phyloP scores from a whole-genome alignment of 257 asterid species.

The Capsicum rhomboideum region DNA sequence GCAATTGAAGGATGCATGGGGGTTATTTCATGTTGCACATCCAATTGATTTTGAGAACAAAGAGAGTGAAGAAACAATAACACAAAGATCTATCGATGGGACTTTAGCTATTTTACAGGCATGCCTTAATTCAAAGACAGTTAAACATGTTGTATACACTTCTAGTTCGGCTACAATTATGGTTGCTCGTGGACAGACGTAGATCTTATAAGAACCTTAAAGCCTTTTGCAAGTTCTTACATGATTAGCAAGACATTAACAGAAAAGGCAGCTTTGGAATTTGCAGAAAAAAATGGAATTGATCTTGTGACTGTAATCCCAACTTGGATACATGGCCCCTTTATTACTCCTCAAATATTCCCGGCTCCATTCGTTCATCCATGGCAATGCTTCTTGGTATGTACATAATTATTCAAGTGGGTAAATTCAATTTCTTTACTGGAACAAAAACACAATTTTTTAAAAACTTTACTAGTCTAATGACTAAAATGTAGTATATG shows the following conservation, averaged over 20 bases:
- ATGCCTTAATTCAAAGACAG: slow-evolving; percentile 28
- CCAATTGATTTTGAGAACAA: not conserved
- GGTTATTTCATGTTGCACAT: slow-evolving; percentile 53
- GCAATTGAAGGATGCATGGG: slow-evolving; percentile 58
- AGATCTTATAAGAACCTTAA: not conserved
- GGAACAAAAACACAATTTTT: too few relatives aligned
- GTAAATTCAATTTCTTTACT: not conserved
- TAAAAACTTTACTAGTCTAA: too few relatives aligned
- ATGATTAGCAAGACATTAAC: slow-evolving; percentile 38
- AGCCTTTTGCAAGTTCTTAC: slow-evolving; percentile 17
- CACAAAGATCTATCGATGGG: slow-evolving; percentile 13
- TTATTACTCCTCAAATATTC: slow-evolving; percentile 29
- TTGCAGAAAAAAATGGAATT: slow-evolving; percentile 36
- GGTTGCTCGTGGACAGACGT: slow-evolving; percentile 21
- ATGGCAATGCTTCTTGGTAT: not conserved
- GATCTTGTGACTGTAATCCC: too few relatives aligned
- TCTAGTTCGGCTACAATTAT: slow-evolving; percentile 26
- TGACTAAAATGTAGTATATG: too few relatives aligned
- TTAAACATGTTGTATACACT: slow-evolving; percentile 36
- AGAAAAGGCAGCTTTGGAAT: slow-evolving; percentile 39
- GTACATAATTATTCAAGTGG: not conserved
- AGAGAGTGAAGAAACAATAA: slow-evolving; percentile 33
- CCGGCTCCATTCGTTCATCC: slow-evolving; percentile 7
- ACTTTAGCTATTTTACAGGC: slow-evolving; percentile 30
- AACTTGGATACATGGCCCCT: too few relatives aligned